phyloP scores from a whole-genome alignment of 805 yeast species.

The Candida coquimbonensis region DNA sequence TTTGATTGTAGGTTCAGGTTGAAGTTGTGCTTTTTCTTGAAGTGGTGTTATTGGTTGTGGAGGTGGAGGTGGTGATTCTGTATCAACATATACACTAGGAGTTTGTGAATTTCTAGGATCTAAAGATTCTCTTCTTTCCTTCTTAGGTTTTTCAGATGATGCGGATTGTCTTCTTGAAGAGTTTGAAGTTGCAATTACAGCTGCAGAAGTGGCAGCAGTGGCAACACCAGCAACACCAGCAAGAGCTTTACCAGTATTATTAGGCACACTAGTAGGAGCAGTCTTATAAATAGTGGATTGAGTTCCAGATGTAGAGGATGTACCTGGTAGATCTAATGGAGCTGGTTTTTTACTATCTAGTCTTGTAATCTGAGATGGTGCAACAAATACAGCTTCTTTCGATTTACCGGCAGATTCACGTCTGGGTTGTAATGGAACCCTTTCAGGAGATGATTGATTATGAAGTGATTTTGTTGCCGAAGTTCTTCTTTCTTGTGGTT shows the following conservation, averaged over 20 bases:
- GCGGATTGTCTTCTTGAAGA: neutral
- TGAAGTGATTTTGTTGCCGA: neutral
- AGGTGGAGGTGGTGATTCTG: neutral
- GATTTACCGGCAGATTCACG: conserved; percentile 1
- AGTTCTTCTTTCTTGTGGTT: neutral
- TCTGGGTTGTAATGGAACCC: neutral
- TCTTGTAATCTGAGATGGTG: neutral
- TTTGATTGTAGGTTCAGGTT: too few relatives aligned
- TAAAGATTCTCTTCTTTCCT: neutral
- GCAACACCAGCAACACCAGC: neutral
- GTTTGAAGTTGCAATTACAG: neutral
- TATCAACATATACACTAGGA: neutral
- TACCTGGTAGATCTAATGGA: neutral
- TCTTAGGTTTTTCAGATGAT: neutral
- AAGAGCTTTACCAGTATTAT: neutral
- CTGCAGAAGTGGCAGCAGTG: neutral
- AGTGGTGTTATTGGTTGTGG: neutral
- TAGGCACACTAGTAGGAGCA: neutral
- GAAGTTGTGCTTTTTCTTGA: neutral
- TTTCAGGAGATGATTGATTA: neutral
- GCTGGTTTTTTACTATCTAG: neutral
- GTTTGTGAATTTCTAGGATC: conserved; percentile 6
- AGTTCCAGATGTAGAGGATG: neutral
- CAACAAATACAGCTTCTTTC: neutral
- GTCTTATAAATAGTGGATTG: neutral